phyloP scores from a whole-genome alignment of 73 alveolate species.

The Paraurostyla sp. region DNA sequence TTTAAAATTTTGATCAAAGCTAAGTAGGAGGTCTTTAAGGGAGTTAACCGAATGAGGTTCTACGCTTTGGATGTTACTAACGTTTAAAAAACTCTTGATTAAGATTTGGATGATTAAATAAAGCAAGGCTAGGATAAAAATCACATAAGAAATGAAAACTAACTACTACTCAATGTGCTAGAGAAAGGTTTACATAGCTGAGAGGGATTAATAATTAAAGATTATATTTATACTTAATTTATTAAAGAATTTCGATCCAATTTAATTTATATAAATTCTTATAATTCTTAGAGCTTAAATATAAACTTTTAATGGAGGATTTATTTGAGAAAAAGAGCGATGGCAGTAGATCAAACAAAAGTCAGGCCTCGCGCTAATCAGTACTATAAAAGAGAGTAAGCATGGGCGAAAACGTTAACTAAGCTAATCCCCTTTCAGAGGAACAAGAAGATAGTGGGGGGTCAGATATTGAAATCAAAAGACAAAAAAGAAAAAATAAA shows the following conservation, averaged over 20 bases:
- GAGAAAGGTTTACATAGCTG: too few relatives aligned
- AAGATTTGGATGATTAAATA: background rate
- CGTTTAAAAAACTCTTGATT: background rate
- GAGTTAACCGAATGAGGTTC: constrained; percentile 30
- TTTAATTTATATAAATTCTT: too few relatives aligned
- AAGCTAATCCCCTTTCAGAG: background rate
- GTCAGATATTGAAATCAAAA: background rate
- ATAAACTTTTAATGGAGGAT: constrained; percentile 1
- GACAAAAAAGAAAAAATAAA: background rate
- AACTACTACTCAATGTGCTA: background rate
- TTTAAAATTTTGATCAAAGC: constrained; percentile 31
- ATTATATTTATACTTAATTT: too few relatives aligned
- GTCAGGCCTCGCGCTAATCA: background rate
- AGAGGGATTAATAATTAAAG: too few relatives aligned
- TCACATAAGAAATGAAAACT: background rate
- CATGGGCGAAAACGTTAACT: background rate
- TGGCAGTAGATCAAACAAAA: background rate
- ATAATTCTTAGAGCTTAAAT: background rate
- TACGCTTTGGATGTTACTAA: constrained; percentile 25
- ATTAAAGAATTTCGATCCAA: too few relatives aligned
- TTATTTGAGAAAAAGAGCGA: background rate
- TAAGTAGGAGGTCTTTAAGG: background rate
- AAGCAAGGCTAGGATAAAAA: background rate
- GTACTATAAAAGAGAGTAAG: background rate
- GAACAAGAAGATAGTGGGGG: background rate